Base-by-base conservation (phyloP, 2,329 filamentous ascomycete genomes). In the Colletotrichum viniferum region DNA sequence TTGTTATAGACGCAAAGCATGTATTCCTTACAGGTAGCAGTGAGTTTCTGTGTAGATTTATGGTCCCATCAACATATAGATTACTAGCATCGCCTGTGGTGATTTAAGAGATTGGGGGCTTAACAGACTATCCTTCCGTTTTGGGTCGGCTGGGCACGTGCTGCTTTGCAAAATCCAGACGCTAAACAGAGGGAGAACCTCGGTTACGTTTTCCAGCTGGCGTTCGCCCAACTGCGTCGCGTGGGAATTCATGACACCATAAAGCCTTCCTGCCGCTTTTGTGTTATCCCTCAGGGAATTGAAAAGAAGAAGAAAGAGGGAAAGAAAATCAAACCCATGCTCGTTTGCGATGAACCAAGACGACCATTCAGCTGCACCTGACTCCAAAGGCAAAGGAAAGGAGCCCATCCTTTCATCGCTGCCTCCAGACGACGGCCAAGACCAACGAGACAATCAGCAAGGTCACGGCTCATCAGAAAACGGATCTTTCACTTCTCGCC, bases 321-420 rank as follows among this genome's bases (percentile, higher is more conserved):
- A 34, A 61, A 6, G 13, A 8, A 24, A 14, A 58, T 14, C n/a
- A 10, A 30, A 18, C 12, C 28, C 16, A 32, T 32, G 18, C 26
- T 61, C 26, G 28, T 21, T 38, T 34, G n/a, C 14, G 21, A 74
- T 74, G 72, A 38, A 52, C 38, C 32, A 52, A 28, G 26, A 24
- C 9, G 48, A 52, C 16, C 28, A 24, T 26, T n/a, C 18, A 43
- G n/a, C 60, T n/a, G 30, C 24, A 32, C 18, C 34, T n/a, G 26
- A 48, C 18, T 16, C 9, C 30, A 68, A 75, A 48, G 69, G 62
- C 30, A 75, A 75, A 43, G 69, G 38, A 24, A 74, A 67, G 24
- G 69, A 62, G 26, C 12, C 36, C 34, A 12, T 24, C 21, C 14
- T 58, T 26, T 66, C 72, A 16, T 21, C 38, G 14, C 21, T 26